Conservation (phyloP, 2,329 filamentous ascomycete genomes). For the Acrodontium crateriforme region DNA sequence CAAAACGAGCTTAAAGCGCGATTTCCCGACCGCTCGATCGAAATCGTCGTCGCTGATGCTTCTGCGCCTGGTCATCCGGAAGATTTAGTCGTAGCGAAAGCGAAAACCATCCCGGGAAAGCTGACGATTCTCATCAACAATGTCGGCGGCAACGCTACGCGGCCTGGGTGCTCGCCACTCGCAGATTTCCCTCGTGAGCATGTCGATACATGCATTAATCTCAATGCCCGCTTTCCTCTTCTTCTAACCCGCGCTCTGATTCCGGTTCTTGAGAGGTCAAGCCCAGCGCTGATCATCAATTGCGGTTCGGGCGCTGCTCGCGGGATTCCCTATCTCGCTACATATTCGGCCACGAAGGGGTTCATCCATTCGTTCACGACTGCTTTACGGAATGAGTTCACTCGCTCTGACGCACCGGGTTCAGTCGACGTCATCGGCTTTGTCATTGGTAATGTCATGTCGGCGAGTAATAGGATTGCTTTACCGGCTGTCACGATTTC, state of each 20-base stretch:
- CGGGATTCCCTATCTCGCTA: slow-evolving; percentile 33
- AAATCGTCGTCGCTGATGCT: slow-evolving; percentile 33
- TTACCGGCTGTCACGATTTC: slow-evolving; percentile 6
- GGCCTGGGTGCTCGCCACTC: no score
- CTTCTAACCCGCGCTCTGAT: slow-evolving; percentile 36
- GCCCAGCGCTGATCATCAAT: slow-evolving; percentile 37
- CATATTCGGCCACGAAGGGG: slow-evolving; percentile 35
- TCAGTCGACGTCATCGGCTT: slow-evolving; percentile 17
- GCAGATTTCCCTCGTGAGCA: no score
- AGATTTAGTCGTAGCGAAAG: slow-evolving; percentile 5
- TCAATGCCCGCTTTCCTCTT: slow-evolving; percentile 38
- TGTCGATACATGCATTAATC: slow-evolving; percentile 27
- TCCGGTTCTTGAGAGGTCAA: slow-evolving; percentile 28
- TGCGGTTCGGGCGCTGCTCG: slow-evolving; percentile 32
- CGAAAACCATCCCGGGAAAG: slow-evolving; percentile 21
- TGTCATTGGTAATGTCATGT: slow-evolving; percentile 9
- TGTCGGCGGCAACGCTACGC: slow-evolving; percentile 30
- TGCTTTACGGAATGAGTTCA: slow-evolving; percentile 31
- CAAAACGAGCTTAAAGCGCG: slow-evolving; percentile 25
- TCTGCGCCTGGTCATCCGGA: slow-evolving; percentile 8
- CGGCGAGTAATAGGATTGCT: slow-evolving; percentile 3
- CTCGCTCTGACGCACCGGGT: slow-evolving; percentile 26
- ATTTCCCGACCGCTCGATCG: slow-evolving; percentile 28
- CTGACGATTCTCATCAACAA: slow-evolving; percentile 46
- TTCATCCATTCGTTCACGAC: slow-evolving; percentile 30